A percentile compares a stretch with the other conserved stretches of the same genome.
These are phyloP conservation scores for Viscum album DNA, from an alignment of 177 flowering plant species.

Conservation along the genomic window DNA sequence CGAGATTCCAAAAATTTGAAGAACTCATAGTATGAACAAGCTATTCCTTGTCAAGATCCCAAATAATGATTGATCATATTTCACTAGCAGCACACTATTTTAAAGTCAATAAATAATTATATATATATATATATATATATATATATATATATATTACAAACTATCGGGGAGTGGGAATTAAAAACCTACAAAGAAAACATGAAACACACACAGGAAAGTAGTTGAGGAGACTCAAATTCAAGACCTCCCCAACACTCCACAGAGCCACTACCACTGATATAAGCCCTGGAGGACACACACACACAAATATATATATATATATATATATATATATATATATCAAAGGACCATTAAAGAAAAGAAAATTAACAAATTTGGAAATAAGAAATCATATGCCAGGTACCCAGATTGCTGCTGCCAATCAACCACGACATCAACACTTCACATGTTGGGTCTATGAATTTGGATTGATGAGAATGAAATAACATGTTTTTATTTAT, in stretches of 20 bases:
- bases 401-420: slow-evolving; percentile 99
- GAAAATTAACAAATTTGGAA: neutral
- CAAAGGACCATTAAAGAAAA: neutral
- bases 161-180: too few relatives aligned
- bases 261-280: too few relatives aligned
- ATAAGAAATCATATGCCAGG: slow-evolving; percentile 40
- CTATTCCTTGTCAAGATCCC: slow-evolving; percentile 96
- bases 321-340: too few relatives aligned
- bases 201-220: too few relatives aligned
- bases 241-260: too few relatives aligned
- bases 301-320: too few relatives aligned
- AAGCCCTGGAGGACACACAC: too few relatives aligned
- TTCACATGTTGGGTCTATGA: slow-evolving; percentile 59
- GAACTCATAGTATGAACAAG: slow-evolving; percentile 56
- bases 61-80: slow-evolving; percentile 63
- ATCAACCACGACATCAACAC: slow-evolving; percentile 81
- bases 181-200: too few relatives aligned
- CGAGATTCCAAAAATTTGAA: slow-evolving; percentile 55
- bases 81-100: slow-evolving; percentile 82
- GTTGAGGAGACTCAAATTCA: too few relatives aligned
- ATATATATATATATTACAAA: too few relatives aligned
- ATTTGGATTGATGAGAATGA: slow-evolving; percentile 88
- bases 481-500: slow-evolving; percentile 75
- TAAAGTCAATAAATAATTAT: neutral
- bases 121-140: neutral